Base-by-base conservation (phyloP, 2,329 filamentous ascomycete genomes). In the Fonsecaea nubica region DNA sequence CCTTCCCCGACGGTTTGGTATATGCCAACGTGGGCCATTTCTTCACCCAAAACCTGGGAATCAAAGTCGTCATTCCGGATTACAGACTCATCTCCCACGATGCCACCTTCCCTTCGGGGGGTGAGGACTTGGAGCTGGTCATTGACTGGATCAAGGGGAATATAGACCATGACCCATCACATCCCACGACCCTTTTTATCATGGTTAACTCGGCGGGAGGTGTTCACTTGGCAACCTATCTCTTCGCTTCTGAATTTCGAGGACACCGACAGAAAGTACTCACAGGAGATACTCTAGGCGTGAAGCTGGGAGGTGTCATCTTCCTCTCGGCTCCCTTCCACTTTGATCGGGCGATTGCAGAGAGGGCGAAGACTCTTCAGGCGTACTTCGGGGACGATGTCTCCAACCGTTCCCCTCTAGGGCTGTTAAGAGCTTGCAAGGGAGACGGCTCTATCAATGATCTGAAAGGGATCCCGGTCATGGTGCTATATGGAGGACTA, bases 141-240 rank as follows among this genome's bases (percentile, higher is more conserved):
- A 68, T 79, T 8, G 75, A 79, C 21, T 81, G 79, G 78, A 67
- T 79, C 60, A 65, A 60, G 35, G 62, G 56, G 50, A 57, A 63
- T 13, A 35, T 70, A 53, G 70, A 63, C 57, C 68, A 68, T 48
- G 68, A 71, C 1, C 73, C 75, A 12, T 74, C 30, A 4, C 25
- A 71, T 32, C 72, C 70, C 3, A 71, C 77, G 33, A 75, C 80
- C 62, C 56, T 81, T 1, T 77, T 77, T 63, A 60, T 80, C 12
- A 71, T 81, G 70, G 79, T 79, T 0, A 80, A 80, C 65, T 80
- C 79, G 3, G 79, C 78, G 1, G 79, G 79, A 8, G 79, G 78
- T 25, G 74, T 79, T 8, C 78, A 81, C 60, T 63, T 75, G 21
- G 62, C 75, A 0, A 80, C 79, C 0, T 81, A 77, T 58, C 71